These are phyloP conservation scores for Scleroderma bovista DNA, from an alignment of 768 basidiomycete species.

Conservation along the genomic window DNA sequence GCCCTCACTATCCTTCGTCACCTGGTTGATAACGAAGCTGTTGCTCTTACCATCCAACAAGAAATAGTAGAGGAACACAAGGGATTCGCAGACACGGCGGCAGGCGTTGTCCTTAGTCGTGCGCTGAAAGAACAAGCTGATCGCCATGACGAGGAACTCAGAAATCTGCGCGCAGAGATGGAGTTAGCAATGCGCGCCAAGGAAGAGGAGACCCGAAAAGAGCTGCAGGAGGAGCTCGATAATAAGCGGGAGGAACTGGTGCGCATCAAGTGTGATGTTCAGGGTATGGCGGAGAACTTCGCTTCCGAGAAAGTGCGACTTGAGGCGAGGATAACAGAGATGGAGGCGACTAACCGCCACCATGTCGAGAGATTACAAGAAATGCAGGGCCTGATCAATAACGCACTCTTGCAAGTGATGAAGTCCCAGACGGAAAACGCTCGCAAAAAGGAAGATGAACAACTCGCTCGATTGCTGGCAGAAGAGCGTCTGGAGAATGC, in stretches of 20 bases:
- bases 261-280: slow-evolving; percentile 35
- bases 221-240: slow-evolving; percentile 39
- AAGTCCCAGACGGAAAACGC: slow-evolving; percentile 21
- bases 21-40: slow-evolving; percentile 36
- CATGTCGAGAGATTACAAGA: slow-evolving; percentile 13
- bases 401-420: slow-evolving; percentile 24
- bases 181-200: slow-evolving; percentile 38
- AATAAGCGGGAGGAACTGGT: slow-evolving; percentile 40
- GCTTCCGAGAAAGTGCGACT: slow-evolving; percentile 31
- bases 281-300: slow-evolving; percentile 37
- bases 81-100: slow-evolving; percentile 45
- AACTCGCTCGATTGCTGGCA: slow-evolving; percentile 23
- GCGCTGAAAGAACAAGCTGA: slow-evolving; percentile 44
- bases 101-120: slow-evolving; percentile 47
- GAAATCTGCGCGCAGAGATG: slow-evolving; percentile 42
- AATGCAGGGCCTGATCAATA: slow-evolving; percentile 23
- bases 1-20: slow-evolving; percentile 38
- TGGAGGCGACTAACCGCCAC: slow-evolving; percentile 20
- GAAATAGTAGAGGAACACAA: slow-evolving; percentile 49
- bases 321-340: slow-evolving; percentile 20
- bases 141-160: slow-evolving; percentile 44
- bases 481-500: slow-evolving; percentile 26
- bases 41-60: slow-evolving; percentile 46
- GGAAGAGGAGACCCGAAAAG: slow-evolving; percentile 41
- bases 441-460: slow-evolving; percentile 24